Conservation (phyloP, 495 filamentous ascomycete species). For the Annulohypoxylon nitens region DNA sequence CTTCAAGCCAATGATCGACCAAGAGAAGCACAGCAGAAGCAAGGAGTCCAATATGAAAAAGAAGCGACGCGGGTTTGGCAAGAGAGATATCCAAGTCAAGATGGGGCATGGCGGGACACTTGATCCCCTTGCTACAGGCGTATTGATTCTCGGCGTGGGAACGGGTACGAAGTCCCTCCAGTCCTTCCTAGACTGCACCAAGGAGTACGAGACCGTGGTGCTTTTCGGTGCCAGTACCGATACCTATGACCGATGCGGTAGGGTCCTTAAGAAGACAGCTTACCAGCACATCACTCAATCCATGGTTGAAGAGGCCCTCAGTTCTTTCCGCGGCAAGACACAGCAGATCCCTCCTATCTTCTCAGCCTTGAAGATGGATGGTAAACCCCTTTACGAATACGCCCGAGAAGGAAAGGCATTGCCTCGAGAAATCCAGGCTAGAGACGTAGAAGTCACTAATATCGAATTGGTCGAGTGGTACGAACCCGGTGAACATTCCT, state of each 20-base stretch:
- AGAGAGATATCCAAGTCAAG: constrained; percentile 78
- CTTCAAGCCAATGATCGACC: constrained; percentile 79
- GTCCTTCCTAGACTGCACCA: constrained; percentile 86
- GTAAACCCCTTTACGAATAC: constrained; percentile 95
- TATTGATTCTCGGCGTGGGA: constrained; percentile 88
- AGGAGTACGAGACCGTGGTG: constrained; percentile 89
- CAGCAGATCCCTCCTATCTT: constrained; percentile 93
- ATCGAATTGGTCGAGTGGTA: constrained; percentile 89
- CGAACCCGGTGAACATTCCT: constrained; percentile 81
- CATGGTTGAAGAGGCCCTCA: constrained; percentile 80
- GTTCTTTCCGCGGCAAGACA: constrained; percentile 83
- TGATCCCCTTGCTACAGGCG: constrained; percentile 92
- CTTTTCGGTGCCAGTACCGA: constrained; percentile 94
- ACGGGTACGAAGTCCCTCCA: constrained; percentile 86
- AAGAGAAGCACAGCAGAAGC: constrained; percentile 65
- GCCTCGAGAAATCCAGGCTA: constrained; percentile 82
- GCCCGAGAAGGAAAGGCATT: constrained; percentile 87
- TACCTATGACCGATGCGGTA: constrained; percentile 88
- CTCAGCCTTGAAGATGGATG: constrained; percentile 90
- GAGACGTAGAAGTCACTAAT: constrained; percentile 79
- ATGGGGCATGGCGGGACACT: constrained; percentile 97
- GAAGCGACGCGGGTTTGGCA: constrained; percentile 64
- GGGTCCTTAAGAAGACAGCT: constrained; percentile 76
- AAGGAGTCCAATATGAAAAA: constrained; percentile 68
- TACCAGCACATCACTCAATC: constrained; percentile 84